Evolutionary conservation across 2,329 filamentous ascomycete species (phyloP).

Genomic region (Exophiala sp.): DNA sequence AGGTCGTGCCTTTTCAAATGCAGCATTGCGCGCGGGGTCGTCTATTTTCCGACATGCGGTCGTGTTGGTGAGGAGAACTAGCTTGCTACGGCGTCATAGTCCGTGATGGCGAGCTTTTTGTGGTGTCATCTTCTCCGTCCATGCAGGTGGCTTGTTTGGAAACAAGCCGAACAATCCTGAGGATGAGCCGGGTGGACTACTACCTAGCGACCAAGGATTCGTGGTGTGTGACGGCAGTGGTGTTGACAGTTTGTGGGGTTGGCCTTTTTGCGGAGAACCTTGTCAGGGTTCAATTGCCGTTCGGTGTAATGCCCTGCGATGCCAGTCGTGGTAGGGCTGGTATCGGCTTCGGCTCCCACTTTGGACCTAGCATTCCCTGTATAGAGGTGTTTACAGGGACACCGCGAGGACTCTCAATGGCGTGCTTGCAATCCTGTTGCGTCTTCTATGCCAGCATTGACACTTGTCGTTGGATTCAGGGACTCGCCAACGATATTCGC

Average conservation of each 20-base stretch:
- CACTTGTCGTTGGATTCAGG: conserved; percentile 27
- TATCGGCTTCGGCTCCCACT: too few relatives aligned
- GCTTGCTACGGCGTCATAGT: conserved; percentile 5
- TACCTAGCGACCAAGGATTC: not conserved
- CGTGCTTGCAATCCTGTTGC: conserved; percentile 31
- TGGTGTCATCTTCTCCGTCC: not conserved
- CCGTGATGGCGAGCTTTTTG: not conserved
- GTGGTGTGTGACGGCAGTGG: conserved; percentile 6
- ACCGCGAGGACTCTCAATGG: conserved; percentile 44
- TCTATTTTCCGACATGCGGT: not conserved
- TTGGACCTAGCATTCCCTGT: too few relatives aligned
- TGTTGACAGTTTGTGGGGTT: conserved; percentile 1
- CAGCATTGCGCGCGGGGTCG: conserved; percentile 6
- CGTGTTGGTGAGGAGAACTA: not conserved
- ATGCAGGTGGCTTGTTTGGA: not conserved
- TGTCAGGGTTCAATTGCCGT: conserved; percentile 1
- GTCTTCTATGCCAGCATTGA: conserved; percentile 29
- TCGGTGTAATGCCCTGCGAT: conserved; percentile 4
- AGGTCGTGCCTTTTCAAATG: too few relatives aligned
- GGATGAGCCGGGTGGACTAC: not conserved
- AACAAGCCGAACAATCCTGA: not conserved
- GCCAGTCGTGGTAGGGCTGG: not conserved
- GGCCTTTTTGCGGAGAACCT: conserved; percentile 17
- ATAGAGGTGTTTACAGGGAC: not conserved
- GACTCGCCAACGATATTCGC: conserved; percentile 60